Evolutionary conservation across 1,284 basidiomycete genomes (phyloP), one percentile per base, ranked within the genome.

Genomic region (Ceratobasidium sp.): DNA sequence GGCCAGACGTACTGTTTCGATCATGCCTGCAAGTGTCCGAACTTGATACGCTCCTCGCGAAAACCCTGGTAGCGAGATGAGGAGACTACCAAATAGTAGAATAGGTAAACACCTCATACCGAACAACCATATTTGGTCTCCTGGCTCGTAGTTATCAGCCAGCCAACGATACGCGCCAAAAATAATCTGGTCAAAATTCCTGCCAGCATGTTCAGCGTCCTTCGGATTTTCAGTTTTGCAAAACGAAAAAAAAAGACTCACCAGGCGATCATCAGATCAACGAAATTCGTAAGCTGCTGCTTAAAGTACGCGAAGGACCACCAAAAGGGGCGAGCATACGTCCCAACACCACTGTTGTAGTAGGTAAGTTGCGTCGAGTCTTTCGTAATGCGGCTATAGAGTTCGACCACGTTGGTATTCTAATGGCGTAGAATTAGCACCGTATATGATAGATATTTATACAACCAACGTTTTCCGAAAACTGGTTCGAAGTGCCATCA

Each of bases 21-120:
- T 86, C 87, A 88, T 88, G 0, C 80, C 87, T 0, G 87, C 86
- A 1, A 88, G 80, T 2, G 82, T 83, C 5, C 88, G 85, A 18
- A 85, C 87, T 83, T 88, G 87, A 80, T 87, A 88, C 42, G 88
- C 87, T 18, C 87, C 88, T 42, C 87, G 84, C 67, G 87, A 88
- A 79, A 88, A 89, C 15, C 88, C 88, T 88, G 58, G 4, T 49
- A 3, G 7, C 10, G 12, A 10, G 39, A 7, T 26, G 20, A 26
- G 20, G 26, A 26, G 10, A 33, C 33, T 28, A 49, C 26, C 33
- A 20, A 10, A 10, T 9, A 23, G 28, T 28, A 18, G 7, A 4
- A 40, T 33, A 20, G 23, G 2, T 2, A 5, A 4, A 28, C 20
- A 6, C 18, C 33, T 33, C 64, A 4, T 78, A 80, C 79, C 79